phyloP scores from a whole-genome alignment of 441 rosid genomes.

The Aleurites moluccanus region DNA sequence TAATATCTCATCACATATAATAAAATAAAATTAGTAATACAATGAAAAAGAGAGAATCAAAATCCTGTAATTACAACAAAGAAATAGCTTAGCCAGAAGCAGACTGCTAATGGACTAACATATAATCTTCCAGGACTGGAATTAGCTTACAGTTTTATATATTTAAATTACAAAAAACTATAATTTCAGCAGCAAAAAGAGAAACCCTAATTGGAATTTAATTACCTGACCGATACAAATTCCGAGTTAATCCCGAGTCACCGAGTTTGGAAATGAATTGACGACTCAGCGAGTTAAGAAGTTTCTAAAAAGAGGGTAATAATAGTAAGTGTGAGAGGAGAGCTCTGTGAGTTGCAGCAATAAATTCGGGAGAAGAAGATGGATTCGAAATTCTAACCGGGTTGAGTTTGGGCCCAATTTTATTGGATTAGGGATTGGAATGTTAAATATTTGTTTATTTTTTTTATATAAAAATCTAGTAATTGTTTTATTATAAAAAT shows the following conservation, averaged over 20 bases:
- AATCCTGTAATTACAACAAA: too few relatives aligned
- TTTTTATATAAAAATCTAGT: too few relatives aligned
- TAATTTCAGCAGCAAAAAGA: background rate
- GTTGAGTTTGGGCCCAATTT: too few relatives aligned
- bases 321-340: background rate
- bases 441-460: too few relatives aligned
- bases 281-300: background rate
- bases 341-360: background rate
- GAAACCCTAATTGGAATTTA: background rate
- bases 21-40: too few relatives aligned
- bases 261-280: background rate
- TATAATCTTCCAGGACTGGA: background rate
- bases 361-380: background rate
- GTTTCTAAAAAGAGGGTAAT: background rate
- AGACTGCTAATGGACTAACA: too few relatives aligned
- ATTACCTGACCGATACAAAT: background rate
- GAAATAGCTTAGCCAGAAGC: too few relatives aligned
- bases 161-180: background rate
- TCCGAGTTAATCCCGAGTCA: background rate
- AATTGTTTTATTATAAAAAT: background rate
- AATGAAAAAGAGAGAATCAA: too few relatives aligned
- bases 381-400: background rate
- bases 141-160: background rate
- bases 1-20: too few relatives aligned
- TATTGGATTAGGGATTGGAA: too few relatives aligned